Conservation (phyloP, 2,329 filamentous ascomycete genomes). For the Paracoccidioides brasiliensis region DNA sequence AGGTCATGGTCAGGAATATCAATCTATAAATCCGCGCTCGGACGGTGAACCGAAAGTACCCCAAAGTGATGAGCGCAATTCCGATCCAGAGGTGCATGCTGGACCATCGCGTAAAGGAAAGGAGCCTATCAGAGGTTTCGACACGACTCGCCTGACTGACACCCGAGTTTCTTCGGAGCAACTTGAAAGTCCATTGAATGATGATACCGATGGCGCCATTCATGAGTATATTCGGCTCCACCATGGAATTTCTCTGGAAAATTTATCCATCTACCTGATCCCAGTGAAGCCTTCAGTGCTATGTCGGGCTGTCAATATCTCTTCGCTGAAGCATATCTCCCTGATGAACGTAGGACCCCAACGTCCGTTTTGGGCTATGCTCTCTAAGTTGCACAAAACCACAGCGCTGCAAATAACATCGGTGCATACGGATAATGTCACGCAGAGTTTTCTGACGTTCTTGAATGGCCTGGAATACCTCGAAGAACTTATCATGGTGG, state of each 20-base stretch:
- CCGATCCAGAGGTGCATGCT: neutral
- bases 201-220: conserved; percentile 5
- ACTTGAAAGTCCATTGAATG: neutral
- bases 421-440: conserved; percentile 53
- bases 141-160: neutral
- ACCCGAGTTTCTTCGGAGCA: neutral
- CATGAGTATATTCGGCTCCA: conserved; percentile 44
- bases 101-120: conserved; percentile 7
- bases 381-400: conserved; percentile 42
- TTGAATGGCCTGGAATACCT: conserved; percentile 42
- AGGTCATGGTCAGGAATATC: neutral
- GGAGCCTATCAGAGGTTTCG: neutral
- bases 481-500: conserved; percentile 47
- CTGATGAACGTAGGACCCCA: conserved; percentile 53
- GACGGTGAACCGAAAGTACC: too few relatives aligned
- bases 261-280: conserved; percentile 45
- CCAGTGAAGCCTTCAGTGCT: conserved; percentile 48
- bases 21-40: neutral
- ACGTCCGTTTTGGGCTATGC: conserved; percentile 44
- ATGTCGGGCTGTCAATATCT: conserved; percentile 43
- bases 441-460: conserved; percentile 32
- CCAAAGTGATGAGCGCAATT: neutral
- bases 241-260: conserved; percentile 44
- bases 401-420: conserved; percentile 41
- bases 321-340: conserved; percentile 43